Evolutionary conservation across 768 basidiomycete species (phyloP), one percentile per base, ranked within the genome.

Genomic region (Phaeotremella skinneri): DNA sequence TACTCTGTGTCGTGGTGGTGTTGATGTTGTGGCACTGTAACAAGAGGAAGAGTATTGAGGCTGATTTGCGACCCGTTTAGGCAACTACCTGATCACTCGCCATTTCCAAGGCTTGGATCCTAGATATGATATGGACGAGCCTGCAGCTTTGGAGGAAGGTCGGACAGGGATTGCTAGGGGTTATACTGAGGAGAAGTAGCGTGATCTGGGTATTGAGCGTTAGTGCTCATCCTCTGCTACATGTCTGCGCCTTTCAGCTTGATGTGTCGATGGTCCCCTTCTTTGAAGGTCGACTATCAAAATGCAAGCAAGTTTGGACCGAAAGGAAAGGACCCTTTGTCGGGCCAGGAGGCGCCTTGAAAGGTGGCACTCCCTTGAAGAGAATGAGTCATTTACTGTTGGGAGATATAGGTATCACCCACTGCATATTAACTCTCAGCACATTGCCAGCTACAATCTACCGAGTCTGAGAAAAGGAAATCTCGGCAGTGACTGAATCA

Each of bases 141-240:
- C 93, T 0, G 84, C 87, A 61, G 75, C 86, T 39, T 76, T 98
- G 58, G 90, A 96, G 78, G 89, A 94, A 75, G 94, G 94, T 0
- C 79, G 91, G 47, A 88, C 84, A 64, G 94, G 94, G 4, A 87
- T 94, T 47, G 91, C 94, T 37, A 83, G 87, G 61, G 90, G 88
- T 9, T 97, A 98, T 74, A 75, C 70, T 13, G 82, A 82, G 48
- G 87, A 88, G 49, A 66, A 60, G 34, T 57, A 52, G 20, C 13
- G 45, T 9, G n/a, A n/a, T 9, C 11, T 39, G 11, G 11, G 9
- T 9, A 9, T 9, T 39, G 9, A n/a, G n/a, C 37, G 37, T 9
- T n/a, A 39, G n/a, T 39, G 37, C n/a, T n/a, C n/a, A n/a, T n/a
- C n/a, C n/a, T n/a, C n/a, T n/a, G n/a, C n/a, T n/a, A n/a, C n/a